Percentiles rank a stretch among this genome's conserved stretches.
phyloP scores from a whole-genome alignment of 768 basidiomycete species.

The Xerocomus potaroensis region DNA sequence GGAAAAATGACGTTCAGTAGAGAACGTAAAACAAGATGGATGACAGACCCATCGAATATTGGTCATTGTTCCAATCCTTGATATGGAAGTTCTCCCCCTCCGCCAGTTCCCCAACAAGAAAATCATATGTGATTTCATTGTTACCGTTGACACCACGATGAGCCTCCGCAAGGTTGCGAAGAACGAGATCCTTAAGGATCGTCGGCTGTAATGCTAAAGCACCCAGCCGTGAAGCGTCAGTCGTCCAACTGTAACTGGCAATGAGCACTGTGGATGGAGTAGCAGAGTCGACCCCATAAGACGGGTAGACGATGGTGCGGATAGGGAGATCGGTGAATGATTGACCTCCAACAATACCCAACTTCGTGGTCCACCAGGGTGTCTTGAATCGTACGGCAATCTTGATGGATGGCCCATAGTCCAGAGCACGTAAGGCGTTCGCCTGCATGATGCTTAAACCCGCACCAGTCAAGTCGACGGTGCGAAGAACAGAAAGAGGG shows the following conservation, averaged over 20 bases:
- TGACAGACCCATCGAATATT: slow-evolving; percentile 32
- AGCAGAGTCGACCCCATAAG: slow-evolving; percentile 21
- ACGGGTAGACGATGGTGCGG: no score
- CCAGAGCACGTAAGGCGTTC: no score
- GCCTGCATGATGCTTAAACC: no score
- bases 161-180: slow-evolving; percentile 18
- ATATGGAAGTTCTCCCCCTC: slow-evolving; percentile 23
- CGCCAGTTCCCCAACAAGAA: slow-evolving; percentile 16
- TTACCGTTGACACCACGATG: slow-evolving; percentile 12
- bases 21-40: not conserved
- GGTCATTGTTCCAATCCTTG: slow-evolving; percentile 35
- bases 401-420: no score
- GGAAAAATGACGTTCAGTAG: not conserved
- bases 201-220: slow-evolving; percentile 25
- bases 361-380: slow-evolving; percentile 32
- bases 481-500: no score
- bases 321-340: slow-evolving; percentile 42
- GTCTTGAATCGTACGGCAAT: no score
- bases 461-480: no score
- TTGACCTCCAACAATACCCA: slow-evolving; percentile 38
- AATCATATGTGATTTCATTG: slow-evolving; percentile 12
- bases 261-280: slow-evolving; percentile 31
- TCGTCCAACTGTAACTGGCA: slow-evolving; percentile 39
- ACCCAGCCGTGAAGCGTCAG: slow-evolving; percentile 36
- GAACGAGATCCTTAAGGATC: slow-evolving; percentile 26